These are phyloP conservation scores for Apostasia ramifera DNA, from an alignment of 106 monocot species.

Conservation along the genomic window DNA sequence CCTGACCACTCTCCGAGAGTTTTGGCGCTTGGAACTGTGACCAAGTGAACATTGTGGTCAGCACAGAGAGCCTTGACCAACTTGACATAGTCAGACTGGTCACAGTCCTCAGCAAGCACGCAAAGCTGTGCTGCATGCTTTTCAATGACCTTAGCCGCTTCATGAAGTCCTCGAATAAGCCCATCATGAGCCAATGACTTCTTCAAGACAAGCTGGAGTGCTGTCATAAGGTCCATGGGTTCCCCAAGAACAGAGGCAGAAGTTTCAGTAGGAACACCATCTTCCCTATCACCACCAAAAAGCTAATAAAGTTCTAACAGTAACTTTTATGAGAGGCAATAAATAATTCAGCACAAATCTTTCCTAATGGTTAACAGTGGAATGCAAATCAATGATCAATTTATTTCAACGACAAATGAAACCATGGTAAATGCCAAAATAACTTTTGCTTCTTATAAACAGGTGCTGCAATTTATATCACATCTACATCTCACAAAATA, in stretches of 20 bases:
- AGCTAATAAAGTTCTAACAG: too few relatives aligned
- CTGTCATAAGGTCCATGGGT: conserved; percentile 76
- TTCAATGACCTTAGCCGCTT: conserved; percentile 60
- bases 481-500: too few relatives aligned
- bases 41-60: conserved; percentile 74
- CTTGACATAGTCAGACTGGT: conserved; percentile 83
- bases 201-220: conserved; percentile 59
- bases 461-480: too few relatives aligned
- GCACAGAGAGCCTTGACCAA: conserved; percentile 74
- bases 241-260: conserved; percentile 43
- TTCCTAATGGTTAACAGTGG: background rate
- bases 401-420: too few relatives aligned
- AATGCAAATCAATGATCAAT: background rate
- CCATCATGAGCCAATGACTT: conserved; percentile 61
- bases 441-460: too few relatives aligned
- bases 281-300: conserved; percentile 25
- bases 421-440: too few relatives aligned
- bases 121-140: conserved; percentile 69
- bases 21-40: conserved; percentile 69
- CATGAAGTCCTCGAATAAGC: conserved; percentile 53
- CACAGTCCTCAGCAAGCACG: conserved; percentile 70
- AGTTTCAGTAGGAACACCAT: conserved; percentile 20
- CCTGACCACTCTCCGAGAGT: conserved; percentile 84
- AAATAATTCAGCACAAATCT: background rate
- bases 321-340: background rate